A percentile compares a stretch with the other conserved stretches of the same genome.
Evolutionary conservation across 768 basidiomycete species (phyloP).

Genomic region (Amylocystis lapponica): DNA sequence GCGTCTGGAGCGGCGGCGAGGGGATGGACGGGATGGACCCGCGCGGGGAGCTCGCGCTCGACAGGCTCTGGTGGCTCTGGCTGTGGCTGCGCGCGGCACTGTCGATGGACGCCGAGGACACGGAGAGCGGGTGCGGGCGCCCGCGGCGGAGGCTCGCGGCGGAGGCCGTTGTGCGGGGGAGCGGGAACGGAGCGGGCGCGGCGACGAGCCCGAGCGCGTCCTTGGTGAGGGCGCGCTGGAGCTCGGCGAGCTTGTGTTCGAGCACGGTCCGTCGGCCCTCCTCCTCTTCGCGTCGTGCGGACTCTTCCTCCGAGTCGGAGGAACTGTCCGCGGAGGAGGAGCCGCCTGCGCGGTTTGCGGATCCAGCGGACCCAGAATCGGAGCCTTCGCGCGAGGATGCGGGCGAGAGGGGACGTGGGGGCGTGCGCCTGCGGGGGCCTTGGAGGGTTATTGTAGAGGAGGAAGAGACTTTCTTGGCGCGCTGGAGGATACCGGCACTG

Average conservation of each 20-base stretch:
- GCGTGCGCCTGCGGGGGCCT: constrained; percentile 33
- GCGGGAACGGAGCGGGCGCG: constrained; percentile 16
- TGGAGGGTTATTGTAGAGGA: constrained; percentile 74
- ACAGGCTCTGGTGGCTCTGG: constrained; percentile 66
- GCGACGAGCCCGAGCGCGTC: constrained; percentile 66
- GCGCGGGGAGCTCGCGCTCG: constrained; percentile 67
- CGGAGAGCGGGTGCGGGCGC: constrained; percentile 13
- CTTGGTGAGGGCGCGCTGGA: constrained; percentile 69
- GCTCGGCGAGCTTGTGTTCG: constrained; percentile 59
- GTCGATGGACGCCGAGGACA: constrained; percentile 11
- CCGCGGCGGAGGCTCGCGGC: no score
- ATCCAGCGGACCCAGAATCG: constrained; percentile 39
- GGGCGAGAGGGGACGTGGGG: constrained; percentile 42
- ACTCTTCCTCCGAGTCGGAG: constrained; percentile 30
- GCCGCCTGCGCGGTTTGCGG: constrained; percentile 5
- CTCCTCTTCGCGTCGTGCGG: constrained; percentile 56
- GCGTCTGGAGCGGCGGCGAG: constrained; percentile 58
- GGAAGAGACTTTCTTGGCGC: constrained; percentile 49
- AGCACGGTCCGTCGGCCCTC: constrained; percentile 53
- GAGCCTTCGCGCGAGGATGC: constrained; percentile 35
- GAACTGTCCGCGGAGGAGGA: constrained; percentile 5
- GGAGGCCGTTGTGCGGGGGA: not conserved
- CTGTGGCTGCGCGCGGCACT: constrained; percentile 32
- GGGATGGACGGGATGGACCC: constrained; percentile 81
- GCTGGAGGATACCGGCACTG: no score